A percentile compares a stretch with the other conserved stretches of the same genome.
Evolutionary conservation across 352 stramenopile species (phyloP).

Genomic region (Hyaloperonospora brassicae): DNA sequence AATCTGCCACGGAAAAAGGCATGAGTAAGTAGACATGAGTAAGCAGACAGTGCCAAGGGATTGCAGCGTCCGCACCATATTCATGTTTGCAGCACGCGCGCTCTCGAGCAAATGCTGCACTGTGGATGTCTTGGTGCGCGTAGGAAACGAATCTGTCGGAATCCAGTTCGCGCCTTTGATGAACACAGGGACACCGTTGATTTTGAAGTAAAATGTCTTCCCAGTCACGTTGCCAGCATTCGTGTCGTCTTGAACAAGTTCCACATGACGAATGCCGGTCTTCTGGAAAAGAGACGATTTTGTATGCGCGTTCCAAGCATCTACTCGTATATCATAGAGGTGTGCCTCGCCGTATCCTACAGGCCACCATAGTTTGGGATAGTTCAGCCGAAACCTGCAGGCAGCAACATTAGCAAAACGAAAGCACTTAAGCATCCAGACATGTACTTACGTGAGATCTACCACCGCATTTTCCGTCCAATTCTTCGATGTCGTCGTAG

Average conservation of each 20-base stretch:
- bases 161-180: constrained; percentile 80
- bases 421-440: neutral
- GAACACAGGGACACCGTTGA: constrained; percentile 62
- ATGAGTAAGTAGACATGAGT: neutral
- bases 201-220: constrained; percentile 66
- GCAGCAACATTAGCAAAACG: constrained; percentile 4
- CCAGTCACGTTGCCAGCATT: constrained; percentile 34
- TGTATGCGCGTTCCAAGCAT: constrained; percentile 24
- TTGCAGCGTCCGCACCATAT: constrained; percentile 47
- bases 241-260: constrained; percentile 50
- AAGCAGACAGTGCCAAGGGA: neutral
- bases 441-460: constrained; percentile 27
- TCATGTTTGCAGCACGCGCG: constrained; percentile 65
- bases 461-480: constrained; percentile 18
- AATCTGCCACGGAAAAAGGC: constrained; percentile 28
- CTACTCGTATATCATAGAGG: constrained; percentile 50
- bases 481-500: constrained; percentile 14
- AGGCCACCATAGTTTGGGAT: constrained; percentile 69
- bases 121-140: constrained; percentile 30
- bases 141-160: constrained; percentile 67
- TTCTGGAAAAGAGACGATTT: constrained; percentile 35
- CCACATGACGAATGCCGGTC: constrained; percentile 49
- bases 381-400: constrained; percentile 32
- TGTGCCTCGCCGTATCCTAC: constrained; percentile 48
- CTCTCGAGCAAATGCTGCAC: constrained; percentile 48